Conservation (phyloP, 768 basidiomycete genomes). For the Leccinum arenicola region DNA sequence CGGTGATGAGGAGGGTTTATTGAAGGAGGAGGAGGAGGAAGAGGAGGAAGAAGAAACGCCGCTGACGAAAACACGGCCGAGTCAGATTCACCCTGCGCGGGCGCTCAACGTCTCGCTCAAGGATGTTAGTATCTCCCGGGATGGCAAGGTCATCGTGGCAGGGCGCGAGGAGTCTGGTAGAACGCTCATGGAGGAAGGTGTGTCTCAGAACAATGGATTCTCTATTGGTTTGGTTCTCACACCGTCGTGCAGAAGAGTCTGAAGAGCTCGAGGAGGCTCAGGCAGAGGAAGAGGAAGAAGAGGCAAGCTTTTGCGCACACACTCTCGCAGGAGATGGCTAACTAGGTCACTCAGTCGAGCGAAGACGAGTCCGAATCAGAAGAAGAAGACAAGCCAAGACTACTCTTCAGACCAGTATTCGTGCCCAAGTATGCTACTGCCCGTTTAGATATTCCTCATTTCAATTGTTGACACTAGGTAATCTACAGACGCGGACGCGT, state of each 20-base stretch:
- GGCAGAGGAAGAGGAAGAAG: conserved; percentile 31
- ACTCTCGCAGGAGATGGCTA: conserved; percentile 8
- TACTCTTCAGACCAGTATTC: conserved; percentile 89
- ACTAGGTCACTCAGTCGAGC: conserved; percentile 56
- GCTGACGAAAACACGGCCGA: conserved; percentile 39
- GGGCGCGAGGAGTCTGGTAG: conserved; percentile 77
- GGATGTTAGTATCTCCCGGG: conserved; percentile 77
- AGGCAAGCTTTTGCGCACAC: conserved; percentile 34
- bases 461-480: conserved; percentile 3
- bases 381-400: conserved; percentile 71
- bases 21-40: conserved; percentile 37
- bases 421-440: conserved; percentile 75
- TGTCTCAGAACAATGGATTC: conserved; percentile 23
- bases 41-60: conserved; percentile 45
- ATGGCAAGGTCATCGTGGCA: conserved; percentile 77
- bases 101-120: conserved; percentile 72
- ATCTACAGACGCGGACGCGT: conserved; percentile 63
- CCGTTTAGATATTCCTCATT: neutral
- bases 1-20: conserved; percentile 54
- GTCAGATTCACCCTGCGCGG: conserved; percentile 38
- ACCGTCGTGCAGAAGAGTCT: conserved; percentile 10
- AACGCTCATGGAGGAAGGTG: conserved; percentile 59
- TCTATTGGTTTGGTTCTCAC: conserved; percentile 4
- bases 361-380: conserved; percentile 82
- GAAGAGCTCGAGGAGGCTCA: conserved; percentile 46